Base-by-base conservation (phyloP, 2,329 filamentous ascomycete species). In the Onygena corvina region DNA sequence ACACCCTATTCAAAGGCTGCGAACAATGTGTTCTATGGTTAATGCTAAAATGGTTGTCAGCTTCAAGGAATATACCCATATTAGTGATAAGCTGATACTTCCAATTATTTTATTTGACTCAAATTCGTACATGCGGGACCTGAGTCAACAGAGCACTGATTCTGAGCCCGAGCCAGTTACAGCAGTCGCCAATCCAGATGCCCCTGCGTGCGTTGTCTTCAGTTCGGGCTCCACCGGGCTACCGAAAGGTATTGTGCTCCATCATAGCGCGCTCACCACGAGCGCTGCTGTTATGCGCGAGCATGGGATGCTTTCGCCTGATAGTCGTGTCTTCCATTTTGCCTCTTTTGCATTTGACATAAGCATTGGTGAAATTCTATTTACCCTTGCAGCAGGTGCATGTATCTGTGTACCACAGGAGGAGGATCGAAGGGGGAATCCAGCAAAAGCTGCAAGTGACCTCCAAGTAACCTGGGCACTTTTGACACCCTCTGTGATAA, bases 191-290 rank as follows among this genome's bases (percentile, higher is more conserved):
- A 14, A 11, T 6, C 31, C 31, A 3, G 8, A 34, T n/a, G 31
- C 4, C 11, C 34, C 34, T 3, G 34, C 34, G 3, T 36, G 5
- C 34, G 16, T 77, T 1, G 68, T 81, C 5, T 76, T 80, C 52
- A 72, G 71, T 2, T 71, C 71, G 2, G 72, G 73, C 0, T 72
- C 72, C 0, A 71, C 73, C 1, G 70, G 69, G 42, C 67, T 67
- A 30, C 72, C 74, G 0, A 75, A 75, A 51, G 77, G 77, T 2
- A 70, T 79, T 16, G 71, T 77, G 40, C 76, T 80, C 54, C 74
- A 72, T 3, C 79, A 83, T 55, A 64, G 64, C 0, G 71, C 75
- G 0, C 66, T 80, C 1, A 72, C 74, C 1, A 74, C 76, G 0
- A 67, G 69, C 0, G 70, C 75, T 45, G 54, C 67, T 1, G 66